Evolutionary conservation across 2,329 filamentous ascomycete genomes (phyloP).

Genomic region (Alternaria tenuissima): DNA sequence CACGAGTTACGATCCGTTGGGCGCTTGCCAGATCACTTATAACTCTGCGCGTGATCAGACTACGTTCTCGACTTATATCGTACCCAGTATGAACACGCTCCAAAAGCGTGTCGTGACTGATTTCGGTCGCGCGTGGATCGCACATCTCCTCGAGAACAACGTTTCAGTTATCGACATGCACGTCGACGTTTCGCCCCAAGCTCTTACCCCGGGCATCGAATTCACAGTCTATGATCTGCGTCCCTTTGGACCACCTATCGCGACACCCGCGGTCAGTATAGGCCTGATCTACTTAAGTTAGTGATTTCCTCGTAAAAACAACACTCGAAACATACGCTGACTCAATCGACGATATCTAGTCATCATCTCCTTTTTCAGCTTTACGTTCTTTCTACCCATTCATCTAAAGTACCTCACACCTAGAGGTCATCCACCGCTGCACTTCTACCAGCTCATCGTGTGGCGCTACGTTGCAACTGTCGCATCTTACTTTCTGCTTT

Average conservation of each 20-base stretch:
- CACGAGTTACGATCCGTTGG: constrained; percentile 66
- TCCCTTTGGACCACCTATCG: constrained; percentile 64
- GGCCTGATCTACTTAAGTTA: constrained; percentile 62
- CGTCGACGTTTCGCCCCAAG: constrained; percentile 59
- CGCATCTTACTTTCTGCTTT: constrained; percentile 67
- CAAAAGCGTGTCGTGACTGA: constrained; percentile 54
- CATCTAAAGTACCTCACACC: constrained; percentile 66
- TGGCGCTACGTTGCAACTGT: constrained; percentile 67
- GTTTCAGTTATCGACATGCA: constrained; percentile 45
- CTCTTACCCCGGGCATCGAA: constrained; percentile 63
- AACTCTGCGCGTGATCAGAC: constrained; percentile 66
- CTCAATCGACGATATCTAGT: constrained; percentile 58
- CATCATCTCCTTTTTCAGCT: constrained; percentile 72
- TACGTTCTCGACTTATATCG: constrained; percentile 61
- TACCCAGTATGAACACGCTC: constrained; percentile 59
- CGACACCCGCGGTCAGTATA: constrained; percentile 67
- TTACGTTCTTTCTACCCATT: constrained; percentile 70
- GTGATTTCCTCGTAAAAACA: neutral
- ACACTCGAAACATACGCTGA: neutral
- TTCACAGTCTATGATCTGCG: constrained; percentile 66
- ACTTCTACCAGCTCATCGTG: constrained; percentile 64
- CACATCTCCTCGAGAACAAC: constrained; percentile 27
- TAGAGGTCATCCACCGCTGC: constrained; percentile 64
- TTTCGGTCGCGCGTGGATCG: constrained; percentile 61
- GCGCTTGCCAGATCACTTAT: constrained; percentile 65